Base-by-base conservation (phyloP, 352 stramenopile species). In the Globisporangium middletonii region DNA sequence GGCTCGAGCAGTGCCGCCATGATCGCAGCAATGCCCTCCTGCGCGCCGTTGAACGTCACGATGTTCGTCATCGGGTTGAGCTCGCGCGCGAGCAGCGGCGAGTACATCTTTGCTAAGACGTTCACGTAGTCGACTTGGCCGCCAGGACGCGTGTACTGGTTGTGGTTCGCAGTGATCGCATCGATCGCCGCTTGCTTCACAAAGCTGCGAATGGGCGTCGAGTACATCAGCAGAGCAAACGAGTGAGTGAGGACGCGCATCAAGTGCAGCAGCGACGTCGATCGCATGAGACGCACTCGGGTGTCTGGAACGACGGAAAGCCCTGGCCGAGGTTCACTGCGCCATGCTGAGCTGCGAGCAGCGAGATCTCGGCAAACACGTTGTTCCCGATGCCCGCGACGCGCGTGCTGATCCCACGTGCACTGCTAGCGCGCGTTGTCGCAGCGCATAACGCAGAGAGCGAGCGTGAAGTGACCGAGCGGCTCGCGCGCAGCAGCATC, bases 251-350 rank as follows among this genome's bases (percentile, higher is more conserved):
- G 7, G 9, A 9, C 1, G 33, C 33, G 4, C 33, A 12, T 38
- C 33, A 9, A 38, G 4, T 13, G 33, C 30, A 35, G 30, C 33
- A 38, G 33, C 33, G 26, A 18, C 38, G 13, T n/a, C 23, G 9
- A 44, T 3, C 47, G 7, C 8, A 23, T 11, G 50, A 37, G 5
- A 56, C 72, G 12, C 57, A 86, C 71, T 73, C 69, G 4, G 85
- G 94, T 13, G 92, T 97, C 26, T 87, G 67, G 80, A 97, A 99
- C 66, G 96, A 93, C 23, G 96, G 97, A 78, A 98, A 99, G 53
- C 96, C 96, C 73, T 99, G 95, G 7, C 94, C 96, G 45, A 99
- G 76, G 69, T 99, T 99, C 46, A 98, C 87, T 6, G 90, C 80
- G 13, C 77, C 70, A 50, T 96, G 74, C 63, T 93, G 57, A 13